Evolutionary conservation across 306 rosid species (phyloP), one percentile per base, ranked within the genome.

Genomic region (Styphnolobium japonicum): DNA sequence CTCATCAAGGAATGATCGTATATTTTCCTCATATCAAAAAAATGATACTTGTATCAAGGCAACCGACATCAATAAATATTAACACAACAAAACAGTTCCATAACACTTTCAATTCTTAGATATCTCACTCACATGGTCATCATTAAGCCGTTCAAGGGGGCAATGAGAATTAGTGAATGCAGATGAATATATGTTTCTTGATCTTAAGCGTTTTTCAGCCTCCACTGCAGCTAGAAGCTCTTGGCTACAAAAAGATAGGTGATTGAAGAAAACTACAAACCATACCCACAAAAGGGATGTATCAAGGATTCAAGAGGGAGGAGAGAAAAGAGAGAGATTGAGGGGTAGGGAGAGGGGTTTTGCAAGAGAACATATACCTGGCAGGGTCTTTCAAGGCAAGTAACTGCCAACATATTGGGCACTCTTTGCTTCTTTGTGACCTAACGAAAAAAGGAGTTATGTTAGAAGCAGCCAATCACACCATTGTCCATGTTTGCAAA

Each of bases 341-440:
- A 11, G 51, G 16, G 10, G 8, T 0, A 79, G 27, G 25, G 63
- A 57, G 10, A 49, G 27, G 48, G 46, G 12, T 4, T 12, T 33
- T 51, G 62, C 39, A 62, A 34, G 68, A 79, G 68, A 45, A 39
- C 33, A 78, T 52, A 75, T 86, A 95, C 98, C 92, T 71, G n/a
- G 88, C 84, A 65, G 98, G 92, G 77, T 95, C 98, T 71, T 88
- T 90, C 85, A 95, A 78, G 83, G 85, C 73, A 80, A 95, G 88
- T 21, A 73, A 82, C 85, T 90, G 98, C 91, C 97, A 91, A 84
- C 98, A 94, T 76, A 92, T 90, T 29, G 98, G 98, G 83, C 98
- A 94, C 48, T 92, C 97, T 79, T 85, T 84, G 82, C 98, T 94
- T 90, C 97, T 89, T 64, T 91, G 93, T 57, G 97, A 94, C 98